phyloP scores from a whole-genome alignment of 176 grass and related monocot genomes.

The Oryza longistaminata region DNA sequence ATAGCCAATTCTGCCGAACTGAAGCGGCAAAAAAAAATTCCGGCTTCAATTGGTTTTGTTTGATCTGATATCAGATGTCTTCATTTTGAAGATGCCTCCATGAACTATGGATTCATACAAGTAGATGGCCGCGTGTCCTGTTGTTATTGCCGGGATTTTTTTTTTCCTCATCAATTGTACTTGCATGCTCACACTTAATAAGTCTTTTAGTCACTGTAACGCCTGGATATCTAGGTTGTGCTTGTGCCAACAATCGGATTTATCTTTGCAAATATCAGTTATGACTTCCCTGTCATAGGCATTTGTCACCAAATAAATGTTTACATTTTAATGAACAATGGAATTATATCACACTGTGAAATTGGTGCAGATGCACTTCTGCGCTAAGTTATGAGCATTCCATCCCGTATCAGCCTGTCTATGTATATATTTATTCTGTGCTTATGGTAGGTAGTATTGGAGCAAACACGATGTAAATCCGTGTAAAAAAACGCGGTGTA shows the following conservation, averaged over 20 bases:
- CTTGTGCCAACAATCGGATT: constrained; percentile 25
- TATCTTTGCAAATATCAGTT: neutral
- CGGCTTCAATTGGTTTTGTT: neutral
- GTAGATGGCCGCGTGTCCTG: neutral
- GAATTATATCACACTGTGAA: neutral
- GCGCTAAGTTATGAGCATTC: neutral
- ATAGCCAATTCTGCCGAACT: neutral
- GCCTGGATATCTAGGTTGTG: constrained; percentile 3
- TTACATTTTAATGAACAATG: neutral
- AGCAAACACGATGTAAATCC: neutral
- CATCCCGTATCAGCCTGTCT: neutral
- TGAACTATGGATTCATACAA: neutral
- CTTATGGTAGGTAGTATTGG: neutral
- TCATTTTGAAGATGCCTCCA: neutral
- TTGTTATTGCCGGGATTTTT: constrained; percentile 27
- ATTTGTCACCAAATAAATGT: neutral
- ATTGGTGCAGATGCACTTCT: neutral
- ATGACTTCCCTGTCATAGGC: neutral
- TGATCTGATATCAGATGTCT: constrained; percentile 3
- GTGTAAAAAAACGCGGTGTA: neutral
- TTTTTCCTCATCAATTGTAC: constrained; percentile 17
- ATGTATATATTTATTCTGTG: neutral
- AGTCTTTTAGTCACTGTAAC: neutral
- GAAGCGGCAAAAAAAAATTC: neutral
- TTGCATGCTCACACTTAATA: constrained; percentile 15